phyloP scores from a whole-genome alignment of 768 basidiomycete genomes.

The Suillus variegatus region DNA sequence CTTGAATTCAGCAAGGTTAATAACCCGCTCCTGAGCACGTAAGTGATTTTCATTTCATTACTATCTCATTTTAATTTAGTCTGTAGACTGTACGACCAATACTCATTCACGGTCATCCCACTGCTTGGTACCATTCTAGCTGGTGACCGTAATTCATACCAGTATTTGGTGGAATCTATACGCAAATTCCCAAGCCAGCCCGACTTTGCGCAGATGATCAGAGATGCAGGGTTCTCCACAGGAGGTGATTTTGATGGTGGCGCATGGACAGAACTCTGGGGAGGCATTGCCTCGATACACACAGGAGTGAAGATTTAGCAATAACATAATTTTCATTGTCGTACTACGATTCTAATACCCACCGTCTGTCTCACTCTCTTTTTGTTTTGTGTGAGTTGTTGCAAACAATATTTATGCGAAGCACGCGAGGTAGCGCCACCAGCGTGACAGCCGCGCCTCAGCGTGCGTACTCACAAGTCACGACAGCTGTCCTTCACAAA shows the following conservation, averaged over 20 bases:
- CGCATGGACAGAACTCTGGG: conserved; percentile 87
- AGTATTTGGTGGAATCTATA: conserved; percentile 97
- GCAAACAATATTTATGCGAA: conserved; percentile 1
- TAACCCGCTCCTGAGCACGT: conserved; percentile 87
- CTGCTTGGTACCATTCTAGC: conserved; percentile 96
- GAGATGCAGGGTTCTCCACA: conserved; percentile 79
- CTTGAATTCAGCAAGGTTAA: conserved; percentile 94
- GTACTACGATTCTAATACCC: not conserved
- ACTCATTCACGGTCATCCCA: conserved; percentile 95
- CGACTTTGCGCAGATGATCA: conserved; percentile 88
- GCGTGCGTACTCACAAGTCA: conserved; percentile 3
- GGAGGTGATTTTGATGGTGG: conserved; percentile 74
- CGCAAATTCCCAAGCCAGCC: conserved; percentile 88
- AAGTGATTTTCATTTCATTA: conserved; percentile 34
- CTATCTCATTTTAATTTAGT: conserved; percentile 10
- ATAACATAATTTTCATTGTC: conserved; percentile 2
- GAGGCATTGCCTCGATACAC: conserved; percentile 85
- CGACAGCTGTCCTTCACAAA: conserved; percentile 20
- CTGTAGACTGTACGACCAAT: conserved; percentile 85
- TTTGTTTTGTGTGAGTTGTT: not conserved
- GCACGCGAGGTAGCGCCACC: conserved; percentile 27
- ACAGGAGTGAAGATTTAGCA: conserved; percentile 75
- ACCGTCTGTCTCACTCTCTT: not conserved
- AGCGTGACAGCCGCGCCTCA: conserved; percentile 21
- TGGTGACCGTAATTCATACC: conserved; percentile 92